phyloP scores from a whole-genome alignment of 2,329 filamentous ascomycete genomes.

The Exophiala dermatitidis region DNA sequence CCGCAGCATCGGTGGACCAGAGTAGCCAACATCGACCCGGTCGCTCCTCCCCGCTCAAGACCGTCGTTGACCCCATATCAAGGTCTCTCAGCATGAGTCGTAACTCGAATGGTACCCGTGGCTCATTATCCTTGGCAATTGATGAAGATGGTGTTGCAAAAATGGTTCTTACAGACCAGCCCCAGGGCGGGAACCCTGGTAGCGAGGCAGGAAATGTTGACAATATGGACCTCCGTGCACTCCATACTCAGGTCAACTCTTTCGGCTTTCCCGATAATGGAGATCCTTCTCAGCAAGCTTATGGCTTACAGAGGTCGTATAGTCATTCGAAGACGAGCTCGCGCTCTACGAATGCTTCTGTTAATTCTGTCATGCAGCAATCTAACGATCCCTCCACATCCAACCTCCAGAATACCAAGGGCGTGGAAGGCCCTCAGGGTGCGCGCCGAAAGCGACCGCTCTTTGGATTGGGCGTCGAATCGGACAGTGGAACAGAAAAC shows the following conservation, averaged over 20 bases:
- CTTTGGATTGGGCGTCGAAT: slow-evolving; percentile 14
- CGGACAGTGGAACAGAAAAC: slow-evolving; percentile 27
- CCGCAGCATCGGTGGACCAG: slow-evolving; percentile 3
- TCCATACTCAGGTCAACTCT: slow-evolving; percentile 35
- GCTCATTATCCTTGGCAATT: slow-evolving; percentile 42
- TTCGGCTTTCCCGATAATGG: slow-evolving; percentile 35
- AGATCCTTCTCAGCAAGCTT: slow-evolving; percentile 22
- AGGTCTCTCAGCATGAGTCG: slow-evolving; percentile 25
- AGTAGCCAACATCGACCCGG: slow-evolving; percentile 40
- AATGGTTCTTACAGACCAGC: slow-evolving; percentile 32
- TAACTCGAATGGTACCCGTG: slow-evolving; percentile 28
- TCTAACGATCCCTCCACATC: slow-evolving; percentile 35
- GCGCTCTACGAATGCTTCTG: slow-evolving; percentile 37
- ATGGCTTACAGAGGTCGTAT: slow-evolving; percentile 25
- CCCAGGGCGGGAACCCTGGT: slow-evolving; percentile 34
- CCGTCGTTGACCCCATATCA: slow-evolving; percentile 27
- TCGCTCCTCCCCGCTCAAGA: slow-evolving; percentile 35
- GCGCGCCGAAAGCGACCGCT: slow-evolving; percentile 14
- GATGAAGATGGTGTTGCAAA: slow-evolving; percentile 44
- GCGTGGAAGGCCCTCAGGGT: slow-evolving; percentile 10
- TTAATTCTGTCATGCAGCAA: slow-evolving; percentile 36
- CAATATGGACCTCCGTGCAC: slow-evolving; percentile 35
- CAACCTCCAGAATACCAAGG: slow-evolving; percentile 9
- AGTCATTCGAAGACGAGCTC: slow-evolving; percentile 40
- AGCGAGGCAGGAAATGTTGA: slow-evolving; percentile 41